These are phyloP conservation scores for Gautieria morchelliformis DNA, from an alignment of 768 basidiomycete genomes.

Conservation along the genomic window DNA sequence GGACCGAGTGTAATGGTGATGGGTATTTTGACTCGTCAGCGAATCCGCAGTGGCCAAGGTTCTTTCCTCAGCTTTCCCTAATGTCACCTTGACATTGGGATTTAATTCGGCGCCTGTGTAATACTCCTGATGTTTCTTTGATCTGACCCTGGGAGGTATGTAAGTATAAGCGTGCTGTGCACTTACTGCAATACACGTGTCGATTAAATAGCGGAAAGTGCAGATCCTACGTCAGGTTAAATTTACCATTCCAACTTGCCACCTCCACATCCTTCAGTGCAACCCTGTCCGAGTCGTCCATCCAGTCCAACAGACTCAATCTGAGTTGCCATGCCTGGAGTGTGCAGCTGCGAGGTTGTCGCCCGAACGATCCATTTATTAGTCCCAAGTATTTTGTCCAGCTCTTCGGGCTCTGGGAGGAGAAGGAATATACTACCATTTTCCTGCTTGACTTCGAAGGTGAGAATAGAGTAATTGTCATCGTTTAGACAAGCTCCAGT, in stretches of 20 bases:
- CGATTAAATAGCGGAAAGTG: no score
- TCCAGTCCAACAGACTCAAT: slow-evolving; percentile 29
- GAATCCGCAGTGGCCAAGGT: no score
- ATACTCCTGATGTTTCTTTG: no score
- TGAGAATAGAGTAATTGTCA: slow-evolving; percentile 44
- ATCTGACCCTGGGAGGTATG: no score
- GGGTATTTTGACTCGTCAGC: no score
- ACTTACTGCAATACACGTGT: no score
- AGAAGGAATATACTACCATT: slow-evolving; percentile 36
- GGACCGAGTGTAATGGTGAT: no score
- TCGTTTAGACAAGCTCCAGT: slow-evolving; percentile 54
- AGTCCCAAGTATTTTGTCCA: slow-evolving; percentile 56
- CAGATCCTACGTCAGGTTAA: background rate
- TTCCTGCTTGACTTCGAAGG: slow-evolving; percentile 48
- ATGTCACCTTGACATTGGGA: no score
- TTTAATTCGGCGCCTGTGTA: no score
- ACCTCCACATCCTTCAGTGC: slow-evolving; percentile 1
- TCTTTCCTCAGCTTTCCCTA: no score
- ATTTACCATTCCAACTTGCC: background rate
- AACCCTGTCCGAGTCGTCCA: slow-evolving; percentile 6
- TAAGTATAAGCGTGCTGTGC: no score
- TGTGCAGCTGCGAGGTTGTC: slow-evolving; percentile 33
- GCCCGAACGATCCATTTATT: slow-evolving; percentile 54
- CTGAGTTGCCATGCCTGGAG: slow-evolving; percentile 16
- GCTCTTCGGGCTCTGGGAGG: slow-evolving; percentile 39